Percentiles rank a stretch among this genome's conserved stretches.
These are phyloP conservation scores for Leishmania lainsoni DNA, from an alignment of 208 protist genomes.

Conservation along the genomic window DNA sequence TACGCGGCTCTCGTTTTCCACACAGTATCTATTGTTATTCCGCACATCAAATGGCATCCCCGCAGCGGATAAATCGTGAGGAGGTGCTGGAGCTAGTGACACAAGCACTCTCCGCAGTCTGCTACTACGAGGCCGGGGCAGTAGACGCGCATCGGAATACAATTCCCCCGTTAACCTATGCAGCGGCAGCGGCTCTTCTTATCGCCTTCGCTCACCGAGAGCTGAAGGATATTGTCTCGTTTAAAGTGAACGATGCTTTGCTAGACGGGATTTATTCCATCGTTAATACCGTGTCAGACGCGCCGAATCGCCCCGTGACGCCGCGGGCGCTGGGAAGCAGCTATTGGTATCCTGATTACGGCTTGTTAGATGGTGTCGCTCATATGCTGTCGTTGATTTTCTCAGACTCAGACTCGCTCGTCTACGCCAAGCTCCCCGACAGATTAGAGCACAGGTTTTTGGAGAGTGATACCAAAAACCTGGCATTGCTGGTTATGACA, in stretches of 20 bases:
- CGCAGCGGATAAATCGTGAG: slow-evolving; percentile 76
- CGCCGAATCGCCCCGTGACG: slow-evolving; percentile 39
- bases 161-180: slow-evolving; percentile 59
- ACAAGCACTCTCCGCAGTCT: slow-evolving; percentile 60
- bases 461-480: slow-evolving; percentile 53
- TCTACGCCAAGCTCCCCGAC: slow-evolving; percentile 46
- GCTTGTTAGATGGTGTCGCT: slow-evolving; percentile 88
- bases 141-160: slow-evolving; percentile 30
- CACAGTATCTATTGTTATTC: slow-evolving; percentile 73
- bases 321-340: slow-evolving; percentile 78
- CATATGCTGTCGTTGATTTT: slow-evolving; percentile 89
- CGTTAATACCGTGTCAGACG: slow-evolving; percentile 37
- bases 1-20: slow-evolving; percentile 78
- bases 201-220: slow-evolving; percentile 83
- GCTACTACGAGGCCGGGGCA: slow-evolving; percentile 49
- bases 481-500: slow-evolving; percentile 55
- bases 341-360: slow-evolving; percentile 89
- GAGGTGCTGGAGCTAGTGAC: slow-evolving; percentile 66
- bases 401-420: slow-evolving; percentile 66
- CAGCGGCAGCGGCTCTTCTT: slow-evolving; percentile 69
- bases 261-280: slow-evolving; percentile 54
- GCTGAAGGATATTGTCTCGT: slow-evolving; percentile 80
- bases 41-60: slow-evolving; percentile 87
- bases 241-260: slow-evolving; percentile 55
- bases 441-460: slow-evolving; percentile 42